Evolutionary conservation across 2,329 filamentous ascomycete genomes (phyloP).

Genomic region (Lasiodiplodia citricola): DNA sequence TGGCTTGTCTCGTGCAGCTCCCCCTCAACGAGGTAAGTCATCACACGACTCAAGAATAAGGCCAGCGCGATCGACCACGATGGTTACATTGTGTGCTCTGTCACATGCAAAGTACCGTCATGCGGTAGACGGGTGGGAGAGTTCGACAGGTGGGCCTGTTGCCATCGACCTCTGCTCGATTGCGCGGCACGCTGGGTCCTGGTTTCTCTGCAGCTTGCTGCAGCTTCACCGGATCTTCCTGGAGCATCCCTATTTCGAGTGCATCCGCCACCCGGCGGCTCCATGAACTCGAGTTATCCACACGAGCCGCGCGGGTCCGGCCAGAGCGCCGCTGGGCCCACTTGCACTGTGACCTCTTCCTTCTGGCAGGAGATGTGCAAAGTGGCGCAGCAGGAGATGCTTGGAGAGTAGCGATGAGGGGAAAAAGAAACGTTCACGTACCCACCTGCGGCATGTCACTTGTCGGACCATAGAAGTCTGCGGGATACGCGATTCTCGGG

Average conservation of each 20-base stretch:
- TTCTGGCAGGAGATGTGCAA: background rate
- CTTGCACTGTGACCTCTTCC: background rate
- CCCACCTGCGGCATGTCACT: background rate
- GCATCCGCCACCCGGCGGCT: background rate
- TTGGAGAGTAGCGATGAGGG: background rate
- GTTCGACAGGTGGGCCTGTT: background rate
- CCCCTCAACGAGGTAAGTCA: background rate
- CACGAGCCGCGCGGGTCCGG: background rate
- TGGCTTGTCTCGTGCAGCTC: background rate
- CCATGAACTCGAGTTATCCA: background rate
- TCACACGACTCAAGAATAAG: constrained; percentile 1
- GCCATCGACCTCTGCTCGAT: background rate
- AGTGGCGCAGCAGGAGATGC: background rate
- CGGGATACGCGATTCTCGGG: background rate
- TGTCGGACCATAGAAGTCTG: background rate
- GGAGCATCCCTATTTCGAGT: background rate
- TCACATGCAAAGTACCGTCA: constrained; percentile 13
- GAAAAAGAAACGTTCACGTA: background rate
- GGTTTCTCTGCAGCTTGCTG: background rate
- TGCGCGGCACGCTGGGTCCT: background rate
- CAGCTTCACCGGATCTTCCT: background rate
- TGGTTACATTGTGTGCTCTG: background rate
- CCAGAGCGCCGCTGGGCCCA: background rate
- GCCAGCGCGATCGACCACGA: constrained; percentile 1
- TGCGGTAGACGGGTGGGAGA: background rate